Conservation (phyloP, 2,329 filamentous ascomycete species). For the Colletotrichum eleusines region DNA sequence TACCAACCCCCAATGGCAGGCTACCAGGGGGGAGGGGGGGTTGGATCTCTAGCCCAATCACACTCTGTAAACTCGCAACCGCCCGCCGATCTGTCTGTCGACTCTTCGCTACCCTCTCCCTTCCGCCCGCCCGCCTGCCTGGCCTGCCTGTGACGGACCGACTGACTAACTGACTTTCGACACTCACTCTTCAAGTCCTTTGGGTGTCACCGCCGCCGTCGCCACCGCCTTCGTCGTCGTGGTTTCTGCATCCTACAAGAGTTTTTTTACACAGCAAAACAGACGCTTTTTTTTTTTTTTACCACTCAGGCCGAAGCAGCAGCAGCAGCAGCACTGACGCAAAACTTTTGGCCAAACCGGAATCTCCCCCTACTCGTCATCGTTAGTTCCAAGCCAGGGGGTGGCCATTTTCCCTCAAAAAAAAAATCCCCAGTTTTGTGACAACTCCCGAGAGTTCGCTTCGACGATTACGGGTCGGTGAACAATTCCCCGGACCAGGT, state of each 20-base stretch:
- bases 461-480: slow-evolving; percentile 34
- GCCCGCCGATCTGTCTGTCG: slow-evolving; percentile 19
- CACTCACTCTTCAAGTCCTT: background rate
- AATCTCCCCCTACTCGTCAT: background rate
- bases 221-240: background rate
- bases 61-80: slow-evolving; percentile 24
- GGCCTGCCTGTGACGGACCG: background rate
- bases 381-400: slow-evolving; percentile 25
- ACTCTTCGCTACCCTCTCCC: slow-evolving; percentile 7
- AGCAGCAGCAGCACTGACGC: slow-evolving; percentile 5
- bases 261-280: background rate
- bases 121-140: slow-evolving; percentile 2
- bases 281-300: background rate
- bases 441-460: slow-evolving; percentile 30
- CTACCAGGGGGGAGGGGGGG: slow-evolving; percentile 10
- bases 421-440: slow-evolving; percentile 21
- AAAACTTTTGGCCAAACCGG: slow-evolving; percentile 9
- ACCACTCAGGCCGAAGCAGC: background rate
- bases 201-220: background rate
- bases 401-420: slow-evolving; percentile 21
- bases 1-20: slow-evolving; percentile 9
- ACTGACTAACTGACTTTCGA: background rate
- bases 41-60: slow-evolving; percentile 33
- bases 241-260: background rate
- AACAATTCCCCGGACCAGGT: slow-evolving; percentile 34